phyloP scores from a whole-genome alignment of 2,329 filamentous ascomycete species.

The Aspergillus fumigatiaffinis region DNA sequence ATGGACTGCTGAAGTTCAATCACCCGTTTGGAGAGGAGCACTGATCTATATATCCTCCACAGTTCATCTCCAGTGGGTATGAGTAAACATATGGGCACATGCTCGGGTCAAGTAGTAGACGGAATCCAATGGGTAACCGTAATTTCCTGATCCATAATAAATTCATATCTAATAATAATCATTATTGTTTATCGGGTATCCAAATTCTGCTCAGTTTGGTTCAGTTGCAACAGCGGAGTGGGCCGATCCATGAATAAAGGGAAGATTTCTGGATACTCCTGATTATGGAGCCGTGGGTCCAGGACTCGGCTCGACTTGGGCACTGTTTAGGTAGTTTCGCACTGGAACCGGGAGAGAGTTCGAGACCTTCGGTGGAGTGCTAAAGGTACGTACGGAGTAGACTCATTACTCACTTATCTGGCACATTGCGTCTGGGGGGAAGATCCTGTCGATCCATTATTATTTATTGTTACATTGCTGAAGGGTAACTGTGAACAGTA shows the following conservation, averaged over 20 bases:
- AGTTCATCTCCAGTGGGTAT: not conserved
- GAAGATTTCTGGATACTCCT: not conserved
- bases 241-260: not conserved
- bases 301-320: too few species aligned
- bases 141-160: not conserved
- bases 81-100: not conserved
- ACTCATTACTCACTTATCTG: too few species aligned
- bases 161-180: too few species aligned
- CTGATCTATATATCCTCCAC: constrained; percentile 4
- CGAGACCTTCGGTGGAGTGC: not conserved
- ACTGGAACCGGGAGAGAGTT: not conserved
- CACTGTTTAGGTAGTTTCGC: not conserved
- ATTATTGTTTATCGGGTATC: not conserved
- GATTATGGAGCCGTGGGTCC: too few species aligned
- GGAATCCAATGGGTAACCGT: not conserved
- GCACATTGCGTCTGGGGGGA: too few species aligned
- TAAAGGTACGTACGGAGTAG: not conserved
- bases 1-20: constrained; percentile 93
- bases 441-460: not conserved
- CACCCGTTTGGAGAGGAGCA: constrained; percentile 79
- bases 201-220: too few species aligned
- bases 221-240: not conserved
- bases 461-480: not conserved
- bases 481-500: not conserved
- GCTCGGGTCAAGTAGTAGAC: not conserved